These are phyloP conservation scores for Stenogyne calaminthoides DNA, from an alignment of 305 asterid species.

Conservation along the genomic window DNA sequence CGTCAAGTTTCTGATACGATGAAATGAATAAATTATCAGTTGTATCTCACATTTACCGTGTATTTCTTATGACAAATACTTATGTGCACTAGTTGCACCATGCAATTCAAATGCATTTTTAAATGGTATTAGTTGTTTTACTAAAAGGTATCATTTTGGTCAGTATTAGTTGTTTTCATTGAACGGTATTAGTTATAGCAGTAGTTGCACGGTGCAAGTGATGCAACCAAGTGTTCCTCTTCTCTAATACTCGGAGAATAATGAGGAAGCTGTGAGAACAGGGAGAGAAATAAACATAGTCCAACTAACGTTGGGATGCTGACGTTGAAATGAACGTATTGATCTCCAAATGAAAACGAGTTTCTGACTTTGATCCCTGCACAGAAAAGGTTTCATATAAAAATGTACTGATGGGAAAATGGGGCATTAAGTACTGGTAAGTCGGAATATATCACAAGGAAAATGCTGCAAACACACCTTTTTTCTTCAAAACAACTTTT, in stretches of 20 bases:
- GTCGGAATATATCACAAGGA: background rate
- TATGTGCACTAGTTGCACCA: too few species aligned
- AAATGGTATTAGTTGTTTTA: too few species aligned
- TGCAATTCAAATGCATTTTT: too few species aligned
- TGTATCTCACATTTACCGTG: background rate
- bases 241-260: background rate
- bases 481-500: constrained; percentile 77
- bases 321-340: constrained; percentile 86
- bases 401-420: background rate
- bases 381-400: constrained; percentile 14
- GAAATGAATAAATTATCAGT: constrained; percentile 13
- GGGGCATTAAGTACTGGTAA: background rate
- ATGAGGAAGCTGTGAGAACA: background rate
- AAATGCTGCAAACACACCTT: constrained; percentile 46
- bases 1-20: constrained; percentile 60
- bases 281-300: background rate
- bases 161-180: too few species aligned
- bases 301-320: constrained; percentile 78
- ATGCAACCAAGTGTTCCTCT: too few species aligned
- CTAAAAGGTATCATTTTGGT: too few species aligned
- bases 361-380: constrained; percentile 78
- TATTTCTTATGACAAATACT: background rate
- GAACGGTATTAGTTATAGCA: too few species aligned
- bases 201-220: too few species aligned
- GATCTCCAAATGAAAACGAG: constrained; percentile 69